Conservation (phyloP, 768 basidiomycete species). For the Hydnomerulius pinastri region DNA sequence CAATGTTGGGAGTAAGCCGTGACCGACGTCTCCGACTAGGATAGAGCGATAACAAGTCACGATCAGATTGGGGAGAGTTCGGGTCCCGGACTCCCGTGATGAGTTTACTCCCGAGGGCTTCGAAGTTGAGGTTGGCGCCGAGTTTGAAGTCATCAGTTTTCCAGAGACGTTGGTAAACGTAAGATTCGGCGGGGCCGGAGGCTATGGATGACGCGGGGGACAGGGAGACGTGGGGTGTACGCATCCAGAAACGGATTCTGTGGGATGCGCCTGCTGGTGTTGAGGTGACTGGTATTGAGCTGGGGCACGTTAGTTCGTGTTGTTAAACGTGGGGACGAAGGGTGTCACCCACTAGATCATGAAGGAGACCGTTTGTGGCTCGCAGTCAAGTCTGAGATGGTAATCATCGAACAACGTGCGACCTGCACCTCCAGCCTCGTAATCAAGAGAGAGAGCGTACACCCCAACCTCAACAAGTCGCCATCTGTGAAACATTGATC, state of each 20-base stretch:
- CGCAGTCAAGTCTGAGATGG: conserved; percentile 52
- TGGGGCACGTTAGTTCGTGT: conserved; percentile 23
- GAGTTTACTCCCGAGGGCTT: conserved; percentile 47
- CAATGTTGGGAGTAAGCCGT: conserved; percentile 7
- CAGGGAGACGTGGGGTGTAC: conserved; percentile 41
- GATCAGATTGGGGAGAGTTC: conserved; percentile 9
- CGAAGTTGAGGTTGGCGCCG: conserved; percentile 57
- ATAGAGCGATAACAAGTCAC: conserved; percentile 2
- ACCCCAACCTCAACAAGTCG: conserved; percentile 40
- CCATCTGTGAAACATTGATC: conserved; percentile 44
- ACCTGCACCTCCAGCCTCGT: conserved; percentile 65
- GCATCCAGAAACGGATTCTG: conserved; percentile 65
- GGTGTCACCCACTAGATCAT: conserved; percentile 55
- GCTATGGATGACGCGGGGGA: conserved; percentile 30
- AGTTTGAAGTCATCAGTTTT: conserved; percentile 64
- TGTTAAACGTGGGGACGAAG: neutral
- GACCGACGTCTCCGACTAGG: conserved; percentile 8
- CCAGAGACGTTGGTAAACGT: conserved; percentile 66
- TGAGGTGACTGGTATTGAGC: conserved; percentile 57
- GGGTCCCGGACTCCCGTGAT: conserved; percentile 46
- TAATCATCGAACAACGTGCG: conserved; percentile 53
- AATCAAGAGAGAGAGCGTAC: conserved; percentile 61
- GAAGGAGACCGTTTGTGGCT: conserved; percentile 55
- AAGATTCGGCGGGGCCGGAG: conserved; percentile 47
- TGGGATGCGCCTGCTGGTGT: conserved; percentile 59